Percentiles rank a stretch among this genome's conserved stretches.
phyloP scores from a whole-genome alignment of 768 basidiomycete genomes.

The Sistotremastrum suecicum region DNA sequence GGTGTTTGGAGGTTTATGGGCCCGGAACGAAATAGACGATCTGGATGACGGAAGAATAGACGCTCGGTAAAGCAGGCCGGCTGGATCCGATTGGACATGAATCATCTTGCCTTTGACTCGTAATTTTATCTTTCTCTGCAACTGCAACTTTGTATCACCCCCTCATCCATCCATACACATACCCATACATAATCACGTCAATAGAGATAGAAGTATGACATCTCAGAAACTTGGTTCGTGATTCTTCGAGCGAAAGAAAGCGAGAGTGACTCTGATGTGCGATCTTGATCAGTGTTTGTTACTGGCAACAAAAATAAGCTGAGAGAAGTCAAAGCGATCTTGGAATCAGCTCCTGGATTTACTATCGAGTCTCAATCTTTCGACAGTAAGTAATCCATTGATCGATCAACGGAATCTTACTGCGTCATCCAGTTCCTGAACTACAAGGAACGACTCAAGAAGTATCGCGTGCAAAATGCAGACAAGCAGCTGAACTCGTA shows the following conservation, averaged over 20 bases:
- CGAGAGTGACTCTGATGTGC: no score
- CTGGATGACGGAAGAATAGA: not conserved
- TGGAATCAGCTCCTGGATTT: conserved; percentile 41
- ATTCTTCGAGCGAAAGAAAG: no score
- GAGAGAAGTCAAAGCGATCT: conserved; percentile 73
- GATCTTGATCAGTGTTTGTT: conserved; percentile 55
- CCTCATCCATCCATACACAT: no score
- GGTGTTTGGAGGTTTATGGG: conserved; percentile 66
- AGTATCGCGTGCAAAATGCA: conserved; percentile 79
- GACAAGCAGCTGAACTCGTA: conserved; percentile 70
- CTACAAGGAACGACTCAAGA: conserved; percentile 88
- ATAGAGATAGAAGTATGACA: no score
- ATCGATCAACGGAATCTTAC: not conserved
- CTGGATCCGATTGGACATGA: no score
- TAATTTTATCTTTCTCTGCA: no score
- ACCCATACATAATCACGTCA: no score
- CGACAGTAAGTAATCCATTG: conserved; percentile 43
- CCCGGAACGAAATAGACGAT: conserved; percentile 7
- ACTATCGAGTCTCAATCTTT: conserved; percentile 66
- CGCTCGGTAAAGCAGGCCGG: no score
- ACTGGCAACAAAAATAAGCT: conserved; percentile 93
- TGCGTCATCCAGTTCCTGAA: conserved; percentile 60
- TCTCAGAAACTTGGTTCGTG: no score
- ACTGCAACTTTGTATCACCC: no score
- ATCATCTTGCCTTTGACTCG: no score